These are phyloP conservation scores for Botryotinia narcissicola DNA, from an alignment of 2,329 filamentous ascomycete genomes.

Conservation along the genomic window DNA sequence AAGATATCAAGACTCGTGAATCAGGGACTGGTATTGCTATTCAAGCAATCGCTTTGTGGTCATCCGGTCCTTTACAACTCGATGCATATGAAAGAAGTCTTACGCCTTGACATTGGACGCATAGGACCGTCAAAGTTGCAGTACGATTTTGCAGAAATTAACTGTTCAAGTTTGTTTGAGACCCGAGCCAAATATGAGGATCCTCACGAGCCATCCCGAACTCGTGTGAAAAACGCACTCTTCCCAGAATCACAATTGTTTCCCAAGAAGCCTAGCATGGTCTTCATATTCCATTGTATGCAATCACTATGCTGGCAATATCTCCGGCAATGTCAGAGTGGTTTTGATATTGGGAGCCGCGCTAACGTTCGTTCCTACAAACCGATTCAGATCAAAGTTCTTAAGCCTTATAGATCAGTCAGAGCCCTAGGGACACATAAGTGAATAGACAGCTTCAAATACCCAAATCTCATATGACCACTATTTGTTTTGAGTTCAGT, in stretches of 20 bases:
- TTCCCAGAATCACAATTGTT: neutral
- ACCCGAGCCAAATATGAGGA: neutral
- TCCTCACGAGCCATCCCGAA: neutral
- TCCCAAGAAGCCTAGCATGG: neutral
- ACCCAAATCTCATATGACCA: neutral
- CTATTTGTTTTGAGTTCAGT: neutral
- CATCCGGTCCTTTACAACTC: conserved; percentile 69
- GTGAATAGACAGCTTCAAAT: neutral
- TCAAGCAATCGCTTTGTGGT: conserved; percentile 77
- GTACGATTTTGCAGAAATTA: neutral
- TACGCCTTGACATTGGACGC: conserved; percentile 4
- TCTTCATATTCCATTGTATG: neutral
- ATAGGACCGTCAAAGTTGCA: neutral
- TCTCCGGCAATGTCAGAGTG: neutral
- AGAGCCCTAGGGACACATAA: neutral
- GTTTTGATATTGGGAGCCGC: neutral
- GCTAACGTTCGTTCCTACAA: neutral
- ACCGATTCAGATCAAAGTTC: too few relatives aligned
- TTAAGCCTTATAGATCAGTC: neutral
- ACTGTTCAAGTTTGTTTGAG: neutral
- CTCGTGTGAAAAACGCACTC: neutral
- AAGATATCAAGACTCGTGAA: conserved; percentile 18
- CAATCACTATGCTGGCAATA: neutral
- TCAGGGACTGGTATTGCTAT: conserved; percentile 45
- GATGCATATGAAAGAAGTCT: conserved; percentile 61